Evolutionary conservation across 1,139 yeast genomes (phyloP), one percentile per base, ranked within the genome.

Genomic region (Kurtzmaniella natalensis): DNA sequence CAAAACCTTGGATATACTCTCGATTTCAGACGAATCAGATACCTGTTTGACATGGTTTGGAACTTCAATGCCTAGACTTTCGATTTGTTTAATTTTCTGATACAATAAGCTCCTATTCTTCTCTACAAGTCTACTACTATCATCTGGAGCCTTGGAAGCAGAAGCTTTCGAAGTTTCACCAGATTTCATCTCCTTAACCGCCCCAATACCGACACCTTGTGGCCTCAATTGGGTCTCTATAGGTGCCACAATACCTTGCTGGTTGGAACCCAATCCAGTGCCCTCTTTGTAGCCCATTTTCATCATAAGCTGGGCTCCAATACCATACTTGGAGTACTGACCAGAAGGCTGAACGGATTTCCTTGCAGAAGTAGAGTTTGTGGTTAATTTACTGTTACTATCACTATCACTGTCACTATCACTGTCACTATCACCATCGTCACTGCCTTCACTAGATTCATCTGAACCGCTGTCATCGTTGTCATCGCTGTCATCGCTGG

Each of bases 201-300:
- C 80, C 21, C 96, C 96, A 10, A 88, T 69, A 2, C 96, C 96
- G 21, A 73, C 59, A 1, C 86, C 84, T 35, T 66, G 66, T 0
- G 87, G 86, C 28, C 94, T 61, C 28, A 75, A 52, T 40, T 72
- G 70, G 7, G 87, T 82, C 41, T 82, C 81, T 8, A 92, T 79
- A 0, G 97, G 97, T 14, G 72, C 74, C 0, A 74, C 71, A 2
- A 87, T 86, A 26, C 98, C 98, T 34, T 70, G 70, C 1, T 80
- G 78, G 16, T 68, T 59, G 4, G 63, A 59, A 0, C 98, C 98
- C 16, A 92, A 69, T 0, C 97, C 97, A 43, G 73, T 66, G 0
- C 98, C 98, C 28, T 74, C 74, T 11, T 70, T 69, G 53, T 87
- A 89, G 0, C 98, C 98, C 97, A 92, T 89, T 45, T 78, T 73